These are phyloP conservation scores for Alternaria angustiovoidea DNA, from an alignment of 2,329 filamentous ascomycete species.

Conservation along the genomic window DNA sequence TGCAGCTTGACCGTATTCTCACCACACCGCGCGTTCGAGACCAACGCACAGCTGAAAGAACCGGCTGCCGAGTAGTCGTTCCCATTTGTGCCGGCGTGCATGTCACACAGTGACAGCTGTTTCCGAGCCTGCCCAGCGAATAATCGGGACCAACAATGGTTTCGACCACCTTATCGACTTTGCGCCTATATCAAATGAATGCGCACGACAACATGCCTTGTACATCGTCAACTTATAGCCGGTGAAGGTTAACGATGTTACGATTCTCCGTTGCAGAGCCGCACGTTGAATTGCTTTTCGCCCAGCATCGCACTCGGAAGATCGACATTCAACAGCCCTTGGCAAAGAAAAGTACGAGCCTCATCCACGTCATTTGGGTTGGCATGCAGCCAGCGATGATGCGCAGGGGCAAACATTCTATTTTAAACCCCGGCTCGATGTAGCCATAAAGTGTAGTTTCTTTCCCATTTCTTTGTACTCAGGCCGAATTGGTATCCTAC, in stretches of 20 bases:
- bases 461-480: neutral
- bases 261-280: neutral
- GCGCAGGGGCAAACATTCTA: slow-evolving; percentile 16
- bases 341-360: slow-evolving; percentile 20
- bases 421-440: neutral
- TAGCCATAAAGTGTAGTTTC: neutral
- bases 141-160: neutral
- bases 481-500: neutral
- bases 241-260: neutral
- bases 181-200: neutral
- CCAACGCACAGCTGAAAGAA: neutral
- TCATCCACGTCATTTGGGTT: slow-evolving; percentile 25
- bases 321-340: slow-evolving; percentile 20
- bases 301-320: slow-evolving; percentile 8
- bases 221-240: neutral
- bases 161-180: no score
- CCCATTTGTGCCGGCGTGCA: neutral
- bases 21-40: slow-evolving; percentile 4
- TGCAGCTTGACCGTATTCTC: neutral
- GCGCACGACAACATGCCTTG: neutral
- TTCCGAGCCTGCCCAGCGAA: neutral
- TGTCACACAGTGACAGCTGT: neutral
- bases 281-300: neutral
- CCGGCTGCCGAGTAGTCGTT: neutral
- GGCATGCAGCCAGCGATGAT: slow-evolving; percentile 21